These are phyloP conservation scores for Astraeus odoratus DNA, from an alignment of 768 basidiomycete genomes.

Conservation along the genomic window DNA sequence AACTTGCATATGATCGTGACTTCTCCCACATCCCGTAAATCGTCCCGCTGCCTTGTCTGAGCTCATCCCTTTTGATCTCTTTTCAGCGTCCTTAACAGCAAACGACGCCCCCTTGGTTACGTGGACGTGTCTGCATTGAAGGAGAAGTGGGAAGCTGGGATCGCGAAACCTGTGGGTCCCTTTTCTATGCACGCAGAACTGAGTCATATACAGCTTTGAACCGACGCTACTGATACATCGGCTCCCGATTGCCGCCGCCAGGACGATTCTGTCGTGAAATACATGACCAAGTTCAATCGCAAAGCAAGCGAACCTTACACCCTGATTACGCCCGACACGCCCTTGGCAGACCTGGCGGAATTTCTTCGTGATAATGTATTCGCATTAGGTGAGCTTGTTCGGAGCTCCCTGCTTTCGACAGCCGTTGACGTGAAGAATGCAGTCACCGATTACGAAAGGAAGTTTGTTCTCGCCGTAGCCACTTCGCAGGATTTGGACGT, in stretches of 20 bases:
- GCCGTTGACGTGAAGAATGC: slow-evolving; percentile 2
- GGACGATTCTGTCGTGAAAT: slow-evolving; percentile 63
- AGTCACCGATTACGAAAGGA: slow-evolving; percentile 81
- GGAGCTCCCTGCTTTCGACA: not conserved
- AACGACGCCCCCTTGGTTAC: slow-evolving; percentile 76
- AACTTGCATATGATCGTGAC: slow-evolving; percentile 88
- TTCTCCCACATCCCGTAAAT: slow-evolving; percentile 89
- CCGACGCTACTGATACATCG: not conserved
- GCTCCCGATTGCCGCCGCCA: slow-evolving; percentile 24
- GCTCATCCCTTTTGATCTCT: not conserved
- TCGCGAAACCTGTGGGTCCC: slow-evolving; percentile 58
- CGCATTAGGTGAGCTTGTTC: slow-evolving; percentile 51
- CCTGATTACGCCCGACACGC: slow-evolving; percentile 73
- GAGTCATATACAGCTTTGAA: not conserved
- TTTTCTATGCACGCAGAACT: not conserved
- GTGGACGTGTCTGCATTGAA: slow-evolving; percentile 74
- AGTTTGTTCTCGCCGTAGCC: slow-evolving; percentile 78
- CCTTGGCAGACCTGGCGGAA: slow-evolving; percentile 72
- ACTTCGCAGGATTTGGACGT: slow-evolving; percentile 68
- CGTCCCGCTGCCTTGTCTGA: not conserved
- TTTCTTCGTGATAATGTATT: slow-evolving; percentile 72
- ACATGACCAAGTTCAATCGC: slow-evolving; percentile 73
- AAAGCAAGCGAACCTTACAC: slow-evolving; percentile 60
- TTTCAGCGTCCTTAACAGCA: slow-evolving; percentile 64
- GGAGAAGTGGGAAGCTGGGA: slow-evolving; percentile 67